A percentile compares a stretch with the other conserved stretches of the same genome.
Evolutionary conservation across 208 protist species (phyloP).

Genomic region (Naegleria fowleri): DNA sequence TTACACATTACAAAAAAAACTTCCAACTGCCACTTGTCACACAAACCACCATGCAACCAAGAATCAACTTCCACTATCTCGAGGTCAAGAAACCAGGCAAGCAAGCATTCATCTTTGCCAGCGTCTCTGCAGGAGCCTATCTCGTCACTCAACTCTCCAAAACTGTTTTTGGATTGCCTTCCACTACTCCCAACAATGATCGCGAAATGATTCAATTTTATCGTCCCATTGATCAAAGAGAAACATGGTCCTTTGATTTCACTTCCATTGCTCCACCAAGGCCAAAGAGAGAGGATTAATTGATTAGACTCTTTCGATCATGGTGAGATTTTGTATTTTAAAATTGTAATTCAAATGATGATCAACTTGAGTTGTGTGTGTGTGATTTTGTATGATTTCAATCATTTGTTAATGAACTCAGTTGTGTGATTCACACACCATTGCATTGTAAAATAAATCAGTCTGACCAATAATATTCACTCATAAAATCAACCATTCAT

Average conservation of each 20-base stretch:
- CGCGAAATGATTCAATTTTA: not conserved
- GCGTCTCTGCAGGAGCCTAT: not conserved
- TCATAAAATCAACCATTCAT: too few species aligned
- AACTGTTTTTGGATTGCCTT: not conserved
- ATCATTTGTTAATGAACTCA: too few species aligned
- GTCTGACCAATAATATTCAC: too few species aligned
- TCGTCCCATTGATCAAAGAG: not conserved
- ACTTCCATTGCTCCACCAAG: not conserved
- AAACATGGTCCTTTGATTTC: not conserved
- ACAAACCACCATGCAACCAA: not conserved
- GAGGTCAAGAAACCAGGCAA: not conserved
- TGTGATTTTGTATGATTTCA: too few species aligned
- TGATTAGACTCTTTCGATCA: too few species aligned
- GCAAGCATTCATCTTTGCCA: not conserved
- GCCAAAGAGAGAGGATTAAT: not conserved
- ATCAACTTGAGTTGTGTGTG: too few species aligned
- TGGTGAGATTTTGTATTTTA: too few species aligned
- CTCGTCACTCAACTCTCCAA: not conserved
- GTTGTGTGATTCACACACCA: too few species aligned
- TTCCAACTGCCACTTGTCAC: too few species aligned
- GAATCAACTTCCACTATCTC: not conserved
- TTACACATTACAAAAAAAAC: too few species aligned
- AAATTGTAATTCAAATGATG: too few species aligned
- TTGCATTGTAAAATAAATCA: too few species aligned
- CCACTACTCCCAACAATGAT: not conserved